Evolutionary conservation across 257 asterid genomes (phyloP), one percentile per base, ranked within the genome.

Genomic region (Gynochthodes officinalis): DNA sequence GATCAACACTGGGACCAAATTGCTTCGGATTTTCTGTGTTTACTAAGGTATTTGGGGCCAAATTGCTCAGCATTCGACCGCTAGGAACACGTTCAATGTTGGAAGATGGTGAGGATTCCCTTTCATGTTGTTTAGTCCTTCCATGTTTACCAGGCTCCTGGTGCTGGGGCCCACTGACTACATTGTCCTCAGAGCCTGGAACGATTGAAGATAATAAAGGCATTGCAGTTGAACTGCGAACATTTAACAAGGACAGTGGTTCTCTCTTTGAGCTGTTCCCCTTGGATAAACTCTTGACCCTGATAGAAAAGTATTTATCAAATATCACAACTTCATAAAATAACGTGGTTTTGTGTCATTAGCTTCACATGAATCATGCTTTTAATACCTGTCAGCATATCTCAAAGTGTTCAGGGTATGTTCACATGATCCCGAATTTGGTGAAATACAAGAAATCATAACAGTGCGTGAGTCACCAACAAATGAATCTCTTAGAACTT

Each of bases 401-500:
- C 99, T 82, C 78, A 95, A 84, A 4, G 99, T 95, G 82, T 95
- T 95, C 80, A 95, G 79, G 10, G 99, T 85, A 79, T 95, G 99
- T 74, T 95, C 99, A 69, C 97, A 95, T 42, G 97, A 95, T 76
- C 99, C 98, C 3, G 98, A 78, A 73, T 85, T 89, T 55, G 99
- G 98, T n/a, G 98, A 90, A 76, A 95, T 84, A 65, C 98, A 95
- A 33, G 99, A 90, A 55, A 92, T 84, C 99, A 95, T 95, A 32
- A 95, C 99, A 30, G 99, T 92, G 43, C 98, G 89, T 64, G 98
- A 90, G 79, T 95, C 86, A 74, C 99, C 99, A 60, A 92, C 96
- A 72, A 95, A 95, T 5, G 97, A 95, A 79, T 95, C 99, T 77
- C 99, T 83, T 73, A 92, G 79, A 30, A 95, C 98, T 83, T 92